phyloP scores from a whole-genome alignment of 345 rosid species.

The Gossypium longicalyx region DNA sequence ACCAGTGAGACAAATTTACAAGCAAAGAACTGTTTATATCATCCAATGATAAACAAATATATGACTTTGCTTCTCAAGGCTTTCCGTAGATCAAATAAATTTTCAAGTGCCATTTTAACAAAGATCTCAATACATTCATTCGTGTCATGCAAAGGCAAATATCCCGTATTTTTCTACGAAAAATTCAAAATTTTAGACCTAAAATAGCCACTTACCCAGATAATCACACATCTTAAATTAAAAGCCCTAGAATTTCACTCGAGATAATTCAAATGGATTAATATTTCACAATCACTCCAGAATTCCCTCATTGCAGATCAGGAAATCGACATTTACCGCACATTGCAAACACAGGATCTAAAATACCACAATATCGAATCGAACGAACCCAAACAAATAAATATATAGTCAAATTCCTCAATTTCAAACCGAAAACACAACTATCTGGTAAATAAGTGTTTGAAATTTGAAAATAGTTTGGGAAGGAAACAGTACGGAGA shows the following conservation, averaged over 20 bases:
- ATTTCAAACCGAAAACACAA: neutral
- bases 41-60: neutral
- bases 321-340: neutral
- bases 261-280: neutral
- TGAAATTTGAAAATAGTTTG: neutral
- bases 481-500: neutral
- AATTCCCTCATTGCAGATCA: neutral
- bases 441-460: neutral
- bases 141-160: neutral
- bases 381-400: neutral
- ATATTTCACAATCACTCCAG: neutral
- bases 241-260: neutral
- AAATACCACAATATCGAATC: neutral
- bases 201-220: neutral
- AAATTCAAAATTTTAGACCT: neutral
- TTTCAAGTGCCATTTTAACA: neutral
- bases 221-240: neutral
- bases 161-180: neutral
- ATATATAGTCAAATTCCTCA: neutral
- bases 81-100: neutral
- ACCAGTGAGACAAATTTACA: conserved; percentile 1
- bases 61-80: neutral
- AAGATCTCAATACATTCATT: neutral
- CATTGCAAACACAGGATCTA: neutral
- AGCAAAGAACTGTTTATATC: neutral